These are phyloP conservation scores for Fragaria iinumae DNA, from an alignment of 306 rosid genomes.

Conservation along the genomic window DNA sequence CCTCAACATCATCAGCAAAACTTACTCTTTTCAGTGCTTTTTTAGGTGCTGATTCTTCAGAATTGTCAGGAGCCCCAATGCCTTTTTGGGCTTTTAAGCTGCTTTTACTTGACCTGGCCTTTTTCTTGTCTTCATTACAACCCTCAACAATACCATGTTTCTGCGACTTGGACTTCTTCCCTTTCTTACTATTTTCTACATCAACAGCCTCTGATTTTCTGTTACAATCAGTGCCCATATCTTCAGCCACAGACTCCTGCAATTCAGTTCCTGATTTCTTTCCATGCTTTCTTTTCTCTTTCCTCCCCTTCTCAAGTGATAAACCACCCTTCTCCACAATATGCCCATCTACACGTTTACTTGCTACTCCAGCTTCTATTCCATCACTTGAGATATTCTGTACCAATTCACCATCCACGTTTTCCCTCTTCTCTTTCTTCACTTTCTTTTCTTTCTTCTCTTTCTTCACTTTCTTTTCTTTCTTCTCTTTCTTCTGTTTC, in stretches of 20 bases:
- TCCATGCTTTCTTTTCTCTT: background rate
- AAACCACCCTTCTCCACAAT: background rate
- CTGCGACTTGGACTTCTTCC: constrained; percentile 8
- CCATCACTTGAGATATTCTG: constrained; percentile 1
- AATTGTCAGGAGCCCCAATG: background rate
- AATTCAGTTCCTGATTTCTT: background rate
- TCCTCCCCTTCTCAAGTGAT: background rate
- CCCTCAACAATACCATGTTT: constrained; percentile 4
- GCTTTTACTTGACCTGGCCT: constrained; percentile 6
- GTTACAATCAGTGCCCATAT: background rate
- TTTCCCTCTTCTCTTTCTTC: constrained; percentile 9
- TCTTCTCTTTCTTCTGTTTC: background rate
- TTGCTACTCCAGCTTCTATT: background rate
- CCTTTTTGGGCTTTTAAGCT: constrained; percentile 14
- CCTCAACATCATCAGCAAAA: constrained; percentile 59
- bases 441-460: background rate
- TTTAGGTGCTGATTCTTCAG: background rate
- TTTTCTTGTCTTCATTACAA: constrained; percentile 10
- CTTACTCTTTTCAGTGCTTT: constrained; percentile 45
- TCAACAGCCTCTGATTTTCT: background rate
- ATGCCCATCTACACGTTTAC: background rate
- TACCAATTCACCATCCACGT: background rate
- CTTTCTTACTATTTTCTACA: constrained; percentile 13
- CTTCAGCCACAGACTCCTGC: background rate
- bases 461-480: background rate